Conservation (phyloP, 2,329 filamentous ascomycete genomes). For the Penicillium fuscoglaucum region DNA sequence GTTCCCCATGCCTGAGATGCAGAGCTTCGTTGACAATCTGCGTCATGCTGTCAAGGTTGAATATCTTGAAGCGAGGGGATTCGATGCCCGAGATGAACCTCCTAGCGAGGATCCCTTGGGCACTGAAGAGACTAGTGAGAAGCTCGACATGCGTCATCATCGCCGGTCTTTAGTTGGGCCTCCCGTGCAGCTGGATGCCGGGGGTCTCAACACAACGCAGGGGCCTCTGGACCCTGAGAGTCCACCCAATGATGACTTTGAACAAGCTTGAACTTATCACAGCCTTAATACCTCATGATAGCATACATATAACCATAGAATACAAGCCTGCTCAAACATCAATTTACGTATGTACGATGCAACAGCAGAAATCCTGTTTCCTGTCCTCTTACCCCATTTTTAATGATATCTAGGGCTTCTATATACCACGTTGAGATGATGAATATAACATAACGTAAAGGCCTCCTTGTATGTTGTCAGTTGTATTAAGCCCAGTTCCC, state of each 20-base stretch:
- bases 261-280: conserved; percentile 40
- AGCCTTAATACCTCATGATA: conserved; percentile 20
- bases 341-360: no score
- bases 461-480: no score
- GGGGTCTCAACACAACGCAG: conserved; percentile 46
- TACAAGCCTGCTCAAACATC: conserved; percentile 5
- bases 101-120: conserved; percentile 31
- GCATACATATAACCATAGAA: conserved; percentile 29
- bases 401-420: no score
- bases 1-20: conserved; percentile 55
- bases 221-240: conserved; percentile 36
- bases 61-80: conserved; percentile 45
- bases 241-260: conserved; percentile 49
- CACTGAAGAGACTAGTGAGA: conserved; percentile 53
- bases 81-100: conserved; percentile 34
- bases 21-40: conserved; percentile 47
- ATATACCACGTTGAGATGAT: no score
- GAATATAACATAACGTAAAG: no score
- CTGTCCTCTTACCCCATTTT: no score
- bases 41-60: conserved; percentile 45
- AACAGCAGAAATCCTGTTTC: no score
- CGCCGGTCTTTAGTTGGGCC: conserved; percentile 57
- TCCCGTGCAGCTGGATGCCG: conserved; percentile 53
- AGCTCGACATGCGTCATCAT: conserved; percentile 55
- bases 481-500: no score